phyloP scores from a whole-genome alignment of 2,329 filamentous ascomycete genomes.

The Scleromitrula shiraiana region DNA sequence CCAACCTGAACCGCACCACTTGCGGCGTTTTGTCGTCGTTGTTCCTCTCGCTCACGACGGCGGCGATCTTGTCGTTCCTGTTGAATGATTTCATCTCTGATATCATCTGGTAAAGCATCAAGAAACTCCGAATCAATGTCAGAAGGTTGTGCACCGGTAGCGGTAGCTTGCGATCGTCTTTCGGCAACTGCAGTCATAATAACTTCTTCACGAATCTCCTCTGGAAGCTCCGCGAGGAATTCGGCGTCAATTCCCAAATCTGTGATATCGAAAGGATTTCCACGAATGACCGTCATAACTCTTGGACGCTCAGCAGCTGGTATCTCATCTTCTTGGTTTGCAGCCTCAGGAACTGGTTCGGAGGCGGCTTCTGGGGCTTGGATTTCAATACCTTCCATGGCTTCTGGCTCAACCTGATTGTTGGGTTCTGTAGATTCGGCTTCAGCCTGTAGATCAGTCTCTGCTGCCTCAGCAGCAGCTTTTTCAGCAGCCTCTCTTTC shows the following conservation, averaged over 20 bases:
- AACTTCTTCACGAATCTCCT: constrained; percentile 93
- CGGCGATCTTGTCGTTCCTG: constrained; percentile 86
- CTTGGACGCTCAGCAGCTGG: constrained; percentile 48
- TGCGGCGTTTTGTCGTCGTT: constrained; percentile 56
- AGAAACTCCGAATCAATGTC: constrained; percentile 92
- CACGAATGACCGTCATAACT: constrained; percentile 75
- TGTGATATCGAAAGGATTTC: constrained; percentile 85
- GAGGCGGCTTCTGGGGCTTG: constrained; percentile 30
- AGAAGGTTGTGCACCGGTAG: constrained; percentile 63
- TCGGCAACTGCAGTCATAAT: constrained; percentile 84
- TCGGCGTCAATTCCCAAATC: constrained; percentile 89
- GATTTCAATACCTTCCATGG: constrained; percentile 72
- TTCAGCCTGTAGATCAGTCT: constrained; percentile 33
- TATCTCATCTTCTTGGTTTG: constrained; percentile 27
- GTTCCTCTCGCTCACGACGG: constrained; percentile 76
- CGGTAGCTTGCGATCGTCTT: constrained; percentile 68
- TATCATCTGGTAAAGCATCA: constrained; percentile 81
- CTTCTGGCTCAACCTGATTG: constrained; percentile 18
- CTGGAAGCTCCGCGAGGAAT: constrained; percentile 93
- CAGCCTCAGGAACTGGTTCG: background rate
- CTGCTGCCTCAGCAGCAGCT: constrained; percentile 42
- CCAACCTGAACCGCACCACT: constrained; percentile 43
- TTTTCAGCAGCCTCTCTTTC: constrained; percentile 57
- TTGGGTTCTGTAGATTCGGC: constrained; percentile 23
- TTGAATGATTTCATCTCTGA: constrained; percentile 82